Percentiles rank a stretch among this genome's conserved stretches.
phyloP scores from a whole-genome alignment of 2,329 filamentous ascomycete species.

The Pestalotiopsis sp. region DNA sequence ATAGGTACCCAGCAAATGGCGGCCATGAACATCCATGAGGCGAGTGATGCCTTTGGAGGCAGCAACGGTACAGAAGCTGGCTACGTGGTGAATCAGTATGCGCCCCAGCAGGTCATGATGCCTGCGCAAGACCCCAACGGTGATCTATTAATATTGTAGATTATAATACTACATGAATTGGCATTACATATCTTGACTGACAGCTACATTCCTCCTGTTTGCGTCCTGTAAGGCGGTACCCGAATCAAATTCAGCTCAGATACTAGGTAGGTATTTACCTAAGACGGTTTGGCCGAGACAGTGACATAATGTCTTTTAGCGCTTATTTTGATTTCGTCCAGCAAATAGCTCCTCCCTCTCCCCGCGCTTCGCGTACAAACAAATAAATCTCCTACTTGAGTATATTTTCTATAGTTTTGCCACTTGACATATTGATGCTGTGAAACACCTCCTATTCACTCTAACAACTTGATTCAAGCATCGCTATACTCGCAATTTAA shows the following conservation, averaged over 20 bases:
- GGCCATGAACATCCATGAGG: conserved; percentile 66
- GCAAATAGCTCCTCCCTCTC: not conserved
- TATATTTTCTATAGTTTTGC: not conserved
- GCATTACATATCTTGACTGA: too few relatives aligned
- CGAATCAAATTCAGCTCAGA: not conserved
- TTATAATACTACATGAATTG: not conserved
- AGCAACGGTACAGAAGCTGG: conserved; percentile 49
- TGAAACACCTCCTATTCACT: not conserved
- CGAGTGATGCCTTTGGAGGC: conserved; percentile 67
- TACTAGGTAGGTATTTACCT: not conserved
- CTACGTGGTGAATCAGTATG: conserved; percentile 81
- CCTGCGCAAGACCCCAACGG: conserved; percentile 67
- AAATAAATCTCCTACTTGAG: not conserved
- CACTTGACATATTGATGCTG: not conserved
- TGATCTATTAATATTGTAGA: conserved; percentile 67
- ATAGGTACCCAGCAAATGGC: conserved; percentile 75
- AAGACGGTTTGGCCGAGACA: not conserved
- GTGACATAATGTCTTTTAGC: not conserved
- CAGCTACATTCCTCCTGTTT: not conserved
- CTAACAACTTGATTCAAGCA: not conserved
- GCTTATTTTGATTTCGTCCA: not conserved
- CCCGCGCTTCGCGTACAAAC: not conserved
- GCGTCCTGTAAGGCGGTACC: not conserved
- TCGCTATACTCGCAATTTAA: not conserved
- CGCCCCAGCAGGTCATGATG: conserved; percentile 73